phyloP scores from a whole-genome alignment of 345 rosid species.

The Acer negundo region DNA sequence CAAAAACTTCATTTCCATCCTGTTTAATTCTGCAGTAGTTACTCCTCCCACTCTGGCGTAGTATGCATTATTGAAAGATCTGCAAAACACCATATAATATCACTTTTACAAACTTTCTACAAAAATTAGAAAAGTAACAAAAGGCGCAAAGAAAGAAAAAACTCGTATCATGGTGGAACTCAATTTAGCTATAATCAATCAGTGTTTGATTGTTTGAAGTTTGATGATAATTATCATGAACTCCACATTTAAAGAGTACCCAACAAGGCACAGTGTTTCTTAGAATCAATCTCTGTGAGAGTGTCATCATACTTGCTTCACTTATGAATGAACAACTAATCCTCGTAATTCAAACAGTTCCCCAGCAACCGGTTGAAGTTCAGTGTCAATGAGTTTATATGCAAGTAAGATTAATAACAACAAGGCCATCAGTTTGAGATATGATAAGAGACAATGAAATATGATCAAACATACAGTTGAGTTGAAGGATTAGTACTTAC shows the following conservation, averaged over 20 bases:
- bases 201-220: not conserved
- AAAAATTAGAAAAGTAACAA: not conserved
- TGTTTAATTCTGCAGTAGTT: conserved; percentile 76
- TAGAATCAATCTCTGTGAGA: not conserved
- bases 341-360: not conserved
- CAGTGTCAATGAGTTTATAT: not conserved
- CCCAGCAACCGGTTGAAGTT: not conserved
- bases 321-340: not conserved
- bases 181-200: not conserved
- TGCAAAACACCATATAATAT: conserved; percentile 30
- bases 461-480: conserved; percentile 5
- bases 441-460: not conserved
- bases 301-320: not conserved
- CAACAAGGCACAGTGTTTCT: not conserved
- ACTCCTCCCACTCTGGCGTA: conserved; percentile 94
- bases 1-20: conserved; percentile 81
- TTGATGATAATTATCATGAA: not conserved
- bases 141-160: not conserved
- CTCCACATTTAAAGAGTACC: not conserved
- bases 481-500: conserved; percentile 41
- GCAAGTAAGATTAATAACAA: not conserved
- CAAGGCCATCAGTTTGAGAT: not conserved
- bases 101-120: not conserved
- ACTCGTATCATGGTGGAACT: not conserved
- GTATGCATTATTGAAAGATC: conserved; percentile 87